Conservation (phyloP, 768 basidiomycete species). For the Trametes meyenii region DNA sequence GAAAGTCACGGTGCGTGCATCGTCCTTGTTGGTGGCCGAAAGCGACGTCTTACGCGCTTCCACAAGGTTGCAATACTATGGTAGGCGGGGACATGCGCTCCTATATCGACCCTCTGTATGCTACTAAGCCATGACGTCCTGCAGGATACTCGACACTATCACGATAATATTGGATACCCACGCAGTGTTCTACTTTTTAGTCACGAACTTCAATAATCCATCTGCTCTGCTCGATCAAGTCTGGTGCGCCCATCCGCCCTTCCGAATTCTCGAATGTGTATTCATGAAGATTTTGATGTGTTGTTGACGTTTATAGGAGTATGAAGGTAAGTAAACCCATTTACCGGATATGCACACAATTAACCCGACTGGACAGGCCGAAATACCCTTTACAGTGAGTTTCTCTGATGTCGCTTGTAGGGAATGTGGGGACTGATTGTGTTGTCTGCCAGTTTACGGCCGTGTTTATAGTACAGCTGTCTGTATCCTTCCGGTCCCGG, state of each 20-base stretch:
- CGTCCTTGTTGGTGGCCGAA: too few species aligned
- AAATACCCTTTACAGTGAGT: neutral
- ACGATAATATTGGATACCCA: slow-evolving; percentile 15
- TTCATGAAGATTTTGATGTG: too few species aligned
- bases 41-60: neutral
- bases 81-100: neutral
- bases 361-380: neutral
- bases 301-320: too few species aligned
- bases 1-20: neutral
- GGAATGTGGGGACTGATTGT: too few species aligned
- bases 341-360: too few species aligned
- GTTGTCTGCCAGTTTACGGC: neutral
- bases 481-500: neutral
- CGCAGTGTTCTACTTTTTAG: slow-evolving; percentile 19
- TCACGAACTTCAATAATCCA: slow-evolving; percentile 19
- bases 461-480: slow-evolving; percentile 5
- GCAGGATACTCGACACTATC: slow-evolving; percentile 9
- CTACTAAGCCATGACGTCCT: neutral
- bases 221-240: slow-evolving; percentile 7
- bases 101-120: neutral
- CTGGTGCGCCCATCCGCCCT: slow-evolving; percentile 6
- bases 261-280: too few species aligned
- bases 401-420: too few species aligned
- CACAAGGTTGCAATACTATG: slow-evolving; percentile 6
- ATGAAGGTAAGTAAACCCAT: too few species aligned